Base-by-base conservation (phyloP, 2,329 filamentous ascomycete species). In the Scedosporium apiospermum region DNA sequence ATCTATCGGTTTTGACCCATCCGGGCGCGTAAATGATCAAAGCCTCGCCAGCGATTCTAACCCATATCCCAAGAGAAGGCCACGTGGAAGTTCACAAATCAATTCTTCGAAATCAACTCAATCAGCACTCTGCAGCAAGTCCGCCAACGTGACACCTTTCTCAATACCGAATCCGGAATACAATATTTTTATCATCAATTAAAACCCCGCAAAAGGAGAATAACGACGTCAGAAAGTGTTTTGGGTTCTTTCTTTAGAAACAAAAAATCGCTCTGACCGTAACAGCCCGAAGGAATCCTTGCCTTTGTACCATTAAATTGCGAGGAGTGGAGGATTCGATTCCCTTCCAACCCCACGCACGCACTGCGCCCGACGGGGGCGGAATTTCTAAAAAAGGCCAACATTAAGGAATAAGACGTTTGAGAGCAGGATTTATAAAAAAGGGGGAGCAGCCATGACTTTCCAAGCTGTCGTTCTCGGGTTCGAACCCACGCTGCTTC, bases 401-500 rank as follows among this genome's bases (percentile, higher is more conserved):
- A 49, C 44, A 49, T 23, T 12, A n/a, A 18, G 44, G 44, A 38
- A 38, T 14, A 38, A 12, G 34, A 38, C 34, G 34, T 14, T 38
- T 38, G 34, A 38, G 34, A 38, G 34, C 34, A 14, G 34, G 34
- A 38, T 38, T 38, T 49, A 49, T 18, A 49, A 49, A 46, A 49
- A 21, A n/a, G 14, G 44, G 44, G 12, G 51, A 26, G 42, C 44
- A 53, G 44, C 26, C 44, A 61, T 61, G 59, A 38, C 42, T 51
- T 44, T 61, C 57, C 27, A 38, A 27, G 59, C 27, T 14, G 42
- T 26, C 9, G 30, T 61, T 53, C 49, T 61, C 59, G 23, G 26
- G 27, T 34, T 42, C 18, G 60, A 61, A 49, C 21, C 42, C 16
- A 21, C 27, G 14, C n/a, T 42, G 46, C 21, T 67, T 55, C 65